Evolutionary conservation across 345 rosid species (phyloP).

Genomic region (Salix suchowensis): DNA sequence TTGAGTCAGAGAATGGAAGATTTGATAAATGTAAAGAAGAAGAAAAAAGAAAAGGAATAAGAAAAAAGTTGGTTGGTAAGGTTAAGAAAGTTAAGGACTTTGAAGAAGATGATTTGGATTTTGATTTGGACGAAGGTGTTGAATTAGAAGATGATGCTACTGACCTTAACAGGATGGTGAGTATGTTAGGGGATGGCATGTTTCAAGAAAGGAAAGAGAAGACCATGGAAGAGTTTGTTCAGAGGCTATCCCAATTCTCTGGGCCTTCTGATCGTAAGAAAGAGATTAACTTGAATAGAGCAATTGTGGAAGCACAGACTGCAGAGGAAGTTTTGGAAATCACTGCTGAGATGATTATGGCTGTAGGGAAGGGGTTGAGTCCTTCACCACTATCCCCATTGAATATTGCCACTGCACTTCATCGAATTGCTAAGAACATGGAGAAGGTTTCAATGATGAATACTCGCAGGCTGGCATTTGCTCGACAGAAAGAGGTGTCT

Average conservation of each 20-base stretch:
- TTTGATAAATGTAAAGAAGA: slow-evolving; percentile 50
- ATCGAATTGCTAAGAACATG: slow-evolving; percentile 90
- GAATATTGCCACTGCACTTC: slow-evolving; percentile 81
- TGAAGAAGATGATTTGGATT: slow-evolving; percentile 38
- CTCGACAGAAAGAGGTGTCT: slow-evolving; percentile 88
- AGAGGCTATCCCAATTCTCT: slow-evolving; percentile 65
- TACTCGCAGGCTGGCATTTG: slow-evolving; percentile 61
- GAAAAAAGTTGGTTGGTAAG: slow-evolving; percentile 27
- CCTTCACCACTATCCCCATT: slow-evolving; percentile 86
- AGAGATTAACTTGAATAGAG: slow-evolving; percentile 69
- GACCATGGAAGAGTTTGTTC: slow-evolving; percentile 56
- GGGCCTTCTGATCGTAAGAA: slow-evolving; percentile 73
- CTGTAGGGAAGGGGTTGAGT: slow-evolving; percentile 79
- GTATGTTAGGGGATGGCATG: slow-evolving; percentile 63
- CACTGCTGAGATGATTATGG: slow-evolving; percentile 64
- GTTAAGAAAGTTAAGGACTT: slow-evolving; percentile 26
- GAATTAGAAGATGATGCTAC: slow-evolving; percentile 25
- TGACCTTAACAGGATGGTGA: slow-evolving; percentile 44
- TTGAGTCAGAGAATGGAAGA: slow-evolving; percentile 47
- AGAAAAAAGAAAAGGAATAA: slow-evolving; percentile 44
- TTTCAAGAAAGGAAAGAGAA: slow-evolving; percentile 64
- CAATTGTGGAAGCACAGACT: slow-evolving; percentile 69
- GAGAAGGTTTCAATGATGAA: slow-evolving; percentile 78
- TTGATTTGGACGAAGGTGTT: slow-evolving; percentile 34
- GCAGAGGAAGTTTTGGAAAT: slow-evolving; percentile 73